A percentile compares a stretch with the other conserved stretches of the same genome.
These are phyloP conservation scores for Vanilla planifolia DNA, from an alignment of 106 monocot genomes.

Conservation along the genomic window DNA sequence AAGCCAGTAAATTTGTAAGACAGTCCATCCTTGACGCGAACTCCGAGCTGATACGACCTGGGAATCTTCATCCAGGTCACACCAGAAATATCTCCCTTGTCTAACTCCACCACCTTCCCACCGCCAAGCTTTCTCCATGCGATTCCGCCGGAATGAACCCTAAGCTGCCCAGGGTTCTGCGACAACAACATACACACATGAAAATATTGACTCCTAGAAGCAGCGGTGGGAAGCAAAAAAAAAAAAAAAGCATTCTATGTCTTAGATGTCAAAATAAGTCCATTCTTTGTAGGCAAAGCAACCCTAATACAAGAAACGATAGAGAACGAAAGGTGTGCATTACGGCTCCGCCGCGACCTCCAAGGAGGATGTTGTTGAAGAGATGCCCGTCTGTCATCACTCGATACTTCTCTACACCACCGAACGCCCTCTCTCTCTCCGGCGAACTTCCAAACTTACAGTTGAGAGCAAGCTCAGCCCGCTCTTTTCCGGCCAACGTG, in stretches of 20 bases:
- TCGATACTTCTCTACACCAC: not conserved
- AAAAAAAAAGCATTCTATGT: not conserved
- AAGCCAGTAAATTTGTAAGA: conserved; percentile 94
- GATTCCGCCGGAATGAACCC: conserved; percentile 76
- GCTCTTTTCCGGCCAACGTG: too few relatives aligned
- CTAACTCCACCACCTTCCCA: conserved; percentile 77
- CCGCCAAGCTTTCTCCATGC: conserved; percentile 94
- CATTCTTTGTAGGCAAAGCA: not conserved
- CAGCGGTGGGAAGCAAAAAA: too few relatives aligned
- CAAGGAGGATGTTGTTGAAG: conserved; percentile 83
- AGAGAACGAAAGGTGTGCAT: not conserved
- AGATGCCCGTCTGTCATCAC: conserved; percentile 71
- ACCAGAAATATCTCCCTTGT: conserved; percentile 61
- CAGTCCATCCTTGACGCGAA: conserved; percentile 82
- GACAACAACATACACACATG: not conserved
- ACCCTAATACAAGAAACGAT: not conserved
- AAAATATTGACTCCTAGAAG: too few relatives aligned
- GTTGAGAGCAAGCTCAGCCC: too few relatives aligned
- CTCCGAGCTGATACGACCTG: conserved; percentile 75
- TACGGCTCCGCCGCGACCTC: conserved; percentile 74
- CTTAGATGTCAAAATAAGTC: too few relatives aligned
- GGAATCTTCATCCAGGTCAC: conserved; percentile 94
- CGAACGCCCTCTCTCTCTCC: not conserved
- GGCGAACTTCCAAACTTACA: too few relatives aligned
- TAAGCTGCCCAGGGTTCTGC: conserved; percentile 92